phyloP scores from a whole-genome alignment of 176 grass and related monocot genomes.

The Eleusine coracana region DNA sequence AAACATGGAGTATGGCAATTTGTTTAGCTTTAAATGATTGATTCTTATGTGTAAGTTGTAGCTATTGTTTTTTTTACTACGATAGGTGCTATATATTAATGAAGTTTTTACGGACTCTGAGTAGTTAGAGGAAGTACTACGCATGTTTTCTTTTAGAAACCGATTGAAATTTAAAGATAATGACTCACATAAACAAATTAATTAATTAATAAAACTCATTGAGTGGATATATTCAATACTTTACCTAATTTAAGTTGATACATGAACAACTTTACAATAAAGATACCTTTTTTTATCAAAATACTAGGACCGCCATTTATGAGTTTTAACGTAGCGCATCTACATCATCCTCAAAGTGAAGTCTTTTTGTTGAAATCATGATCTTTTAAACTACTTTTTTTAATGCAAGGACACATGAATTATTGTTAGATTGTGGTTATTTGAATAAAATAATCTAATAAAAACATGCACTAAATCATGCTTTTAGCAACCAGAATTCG shows the following conservation, averaged over 20 bases:
- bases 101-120: background rate
- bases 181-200: background rate
- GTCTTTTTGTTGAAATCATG: background rate
- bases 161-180: background rate
- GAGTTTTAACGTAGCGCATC: background rate
- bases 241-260: background rate
- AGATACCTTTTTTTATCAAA: no score
- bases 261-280: background rate
- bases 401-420: no score
- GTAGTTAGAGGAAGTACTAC: no score
- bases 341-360: background rate
- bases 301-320: background rate
- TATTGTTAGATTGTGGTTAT: background rate
- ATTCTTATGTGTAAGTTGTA: no score
- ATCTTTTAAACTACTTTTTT: no score
- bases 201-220: background rate
- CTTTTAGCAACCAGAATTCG: background rate
- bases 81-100: background rate
- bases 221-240: background rate
- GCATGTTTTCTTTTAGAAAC: no score
- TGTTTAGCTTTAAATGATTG: no score
- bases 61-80: no score
- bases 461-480: background rate
- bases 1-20: no score
- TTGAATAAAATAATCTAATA: background rate